Conservation (phyloP, 1,284 basidiomycete species). For the Apiotrichum porosum region DNA sequence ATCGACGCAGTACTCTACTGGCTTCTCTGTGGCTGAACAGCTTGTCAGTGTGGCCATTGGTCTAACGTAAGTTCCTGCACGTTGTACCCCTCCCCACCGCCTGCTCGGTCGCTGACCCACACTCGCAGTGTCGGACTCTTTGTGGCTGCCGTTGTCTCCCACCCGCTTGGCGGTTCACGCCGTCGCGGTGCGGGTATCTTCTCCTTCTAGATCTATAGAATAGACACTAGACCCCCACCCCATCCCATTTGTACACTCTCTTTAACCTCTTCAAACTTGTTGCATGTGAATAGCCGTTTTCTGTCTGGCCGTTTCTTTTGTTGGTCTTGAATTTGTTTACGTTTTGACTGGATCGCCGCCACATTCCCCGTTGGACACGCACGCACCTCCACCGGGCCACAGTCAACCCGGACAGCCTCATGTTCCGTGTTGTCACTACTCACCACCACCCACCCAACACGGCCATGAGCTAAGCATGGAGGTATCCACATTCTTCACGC, state of each 20-base stretch:
- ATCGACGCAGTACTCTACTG: constrained; percentile 50
- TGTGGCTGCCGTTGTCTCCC: constrained; percentile 51
- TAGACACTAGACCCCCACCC: too few relatives aligned
- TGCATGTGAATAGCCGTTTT: too few relatives aligned
- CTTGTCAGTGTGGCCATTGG: constrained; percentile 52
- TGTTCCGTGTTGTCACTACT: not conserved
- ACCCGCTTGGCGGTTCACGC: constrained; percentile 51
- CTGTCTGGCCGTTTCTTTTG: too few relatives aligned
- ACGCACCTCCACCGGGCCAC: not conserved
- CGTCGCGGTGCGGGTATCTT: constrained; percentile 49
- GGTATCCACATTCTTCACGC: constrained; percentile 42
- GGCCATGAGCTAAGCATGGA: constrained; percentile 26
- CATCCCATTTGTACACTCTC: too few relatives aligned
- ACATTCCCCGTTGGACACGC: not conserved
- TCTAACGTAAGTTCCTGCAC: constrained; percentile 41
- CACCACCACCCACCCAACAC: not conserved
- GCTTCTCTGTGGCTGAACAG: constrained; percentile 48
- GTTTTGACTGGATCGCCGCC: too few relatives aligned
- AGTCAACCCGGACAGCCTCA: not conserved
- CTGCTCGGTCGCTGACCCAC: not conserved
- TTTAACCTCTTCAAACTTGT: too few relatives aligned
- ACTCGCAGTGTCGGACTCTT: constrained; percentile 67
- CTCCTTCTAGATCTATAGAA: constrained; percentile 37
- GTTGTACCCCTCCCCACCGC: constrained; percentile 49
- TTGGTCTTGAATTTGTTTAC: too few relatives aligned